Conservation (phyloP, 1,284 basidiomycete genomes). For the Volvariella surrecta region DNA sequence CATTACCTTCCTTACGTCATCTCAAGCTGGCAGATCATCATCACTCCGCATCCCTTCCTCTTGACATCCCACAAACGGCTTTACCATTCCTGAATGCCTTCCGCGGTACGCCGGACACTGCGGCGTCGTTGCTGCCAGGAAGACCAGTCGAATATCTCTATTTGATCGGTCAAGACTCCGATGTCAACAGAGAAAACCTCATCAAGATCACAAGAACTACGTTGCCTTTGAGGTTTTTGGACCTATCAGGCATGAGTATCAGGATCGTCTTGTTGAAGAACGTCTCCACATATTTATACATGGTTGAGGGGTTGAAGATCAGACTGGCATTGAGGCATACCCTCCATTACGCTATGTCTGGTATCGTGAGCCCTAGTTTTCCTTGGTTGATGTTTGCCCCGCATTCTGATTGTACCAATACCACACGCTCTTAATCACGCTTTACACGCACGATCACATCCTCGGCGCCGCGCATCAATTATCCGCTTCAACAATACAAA, state of each 20-base stretch:
- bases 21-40: constrained; percentile 37
- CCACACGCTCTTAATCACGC: constrained; percentile 3
- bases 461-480: too few species aligned
- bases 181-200: constrained; percentile 44
- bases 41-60: constrained; percentile 22
- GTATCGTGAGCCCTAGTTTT: constrained; percentile 43
- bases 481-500: too few species aligned
- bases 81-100: constrained; percentile 42
- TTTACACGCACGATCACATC: not conserved
- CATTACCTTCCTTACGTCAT: constrained; percentile 32
- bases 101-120: constrained; percentile 50
- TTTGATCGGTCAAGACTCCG: constrained; percentile 47
- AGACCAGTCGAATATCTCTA: constrained; percentile 45
- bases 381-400: constrained; percentile 2
- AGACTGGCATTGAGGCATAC: constrained; percentile 57
- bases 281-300: constrained; percentile 40
- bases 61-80: constrained; percentile 27
- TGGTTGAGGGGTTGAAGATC: constrained; percentile 42
- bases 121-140: constrained; percentile 49
- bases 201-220: constrained; percentile 36
- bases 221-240: constrained; percentile 40
- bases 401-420: constrained; percentile 2
- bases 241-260: constrained; percentile 50
- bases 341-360: constrained; percentile 51
- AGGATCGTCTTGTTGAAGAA: constrained; percentile 48